Percentiles rank a stretch among this genome's conserved stretches.
These are phyloP conservation scores for Geotrichum fermentans DNA, from an alignment of 1,139 yeast genomes.

Conservation along the genomic window DNA sequence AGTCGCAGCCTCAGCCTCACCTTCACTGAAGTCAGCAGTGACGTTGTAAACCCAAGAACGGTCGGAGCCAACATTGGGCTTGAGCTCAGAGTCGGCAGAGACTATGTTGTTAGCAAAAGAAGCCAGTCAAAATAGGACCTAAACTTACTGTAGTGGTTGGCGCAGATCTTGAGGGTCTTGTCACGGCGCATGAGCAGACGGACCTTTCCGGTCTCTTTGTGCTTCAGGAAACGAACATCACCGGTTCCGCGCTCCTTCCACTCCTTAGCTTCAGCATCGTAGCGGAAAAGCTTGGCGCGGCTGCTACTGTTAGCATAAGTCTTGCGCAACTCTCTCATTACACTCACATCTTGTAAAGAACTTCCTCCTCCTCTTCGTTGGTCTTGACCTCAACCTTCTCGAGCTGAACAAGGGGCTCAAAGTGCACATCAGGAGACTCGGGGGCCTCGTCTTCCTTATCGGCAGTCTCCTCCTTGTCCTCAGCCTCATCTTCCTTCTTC, in stretches of 20 bases:
- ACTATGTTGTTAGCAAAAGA: constrained; percentile 31
- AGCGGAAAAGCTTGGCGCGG: constrained; percentile 91
- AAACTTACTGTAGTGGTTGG: constrained; percentile 66
- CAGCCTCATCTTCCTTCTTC: constrained; percentile 42
- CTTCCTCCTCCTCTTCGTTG: constrained; percentile 94
- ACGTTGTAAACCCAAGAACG: constrained; percentile 97
- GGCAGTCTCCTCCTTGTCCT: constrained; percentile 36
- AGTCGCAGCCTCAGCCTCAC: constrained; percentile 92
- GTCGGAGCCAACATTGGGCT: constrained; percentile 93
- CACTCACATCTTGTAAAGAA: constrained; percentile 62
- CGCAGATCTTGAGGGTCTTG: constrained; percentile 95
- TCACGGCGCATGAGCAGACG: constrained; percentile 98
- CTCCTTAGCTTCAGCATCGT: constrained; percentile 68
- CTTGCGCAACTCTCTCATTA: constrained; percentile 23
- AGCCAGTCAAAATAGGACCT: not conserved
- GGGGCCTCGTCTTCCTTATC: constrained; percentile 58
- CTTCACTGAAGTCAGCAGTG: constrained; percentile 92
- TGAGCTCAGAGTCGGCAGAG: constrained; percentile 76
- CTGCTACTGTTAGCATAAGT: constrained; percentile 21
- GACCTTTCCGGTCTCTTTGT: constrained; percentile 72
- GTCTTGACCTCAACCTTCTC: constrained; percentile 96
- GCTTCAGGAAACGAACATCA: constrained; percentile 91
- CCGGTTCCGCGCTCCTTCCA: constrained; percentile 99
- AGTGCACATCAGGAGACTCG: constrained; percentile 91
- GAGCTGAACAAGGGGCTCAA: constrained; percentile 90